A percentile compares a stretch with the other conserved stretches of the same genome.
These are phyloP conservation scores for Aureobasidium sp. DNA, from an alignment of 2,329 filamentous ascomycete species.

Conservation along the genomic window DNA sequence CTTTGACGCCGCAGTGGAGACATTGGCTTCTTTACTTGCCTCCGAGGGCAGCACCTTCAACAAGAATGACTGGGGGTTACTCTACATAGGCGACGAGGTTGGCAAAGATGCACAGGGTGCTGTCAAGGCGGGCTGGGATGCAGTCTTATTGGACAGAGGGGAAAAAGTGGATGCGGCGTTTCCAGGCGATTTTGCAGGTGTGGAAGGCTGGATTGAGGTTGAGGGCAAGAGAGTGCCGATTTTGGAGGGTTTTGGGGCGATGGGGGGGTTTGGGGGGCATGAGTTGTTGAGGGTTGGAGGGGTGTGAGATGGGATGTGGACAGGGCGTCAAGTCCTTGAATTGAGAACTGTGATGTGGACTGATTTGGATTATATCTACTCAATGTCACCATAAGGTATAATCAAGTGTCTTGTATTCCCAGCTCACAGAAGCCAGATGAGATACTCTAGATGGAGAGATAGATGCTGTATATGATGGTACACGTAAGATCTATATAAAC, in stretches of 20 bases:
- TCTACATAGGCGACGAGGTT: conserved; percentile 51
- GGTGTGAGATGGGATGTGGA: no score
- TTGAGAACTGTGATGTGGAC: no score
- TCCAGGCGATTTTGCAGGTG: conserved; percentile 3
- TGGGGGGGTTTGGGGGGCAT: neutral
- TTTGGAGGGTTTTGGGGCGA: neutral
- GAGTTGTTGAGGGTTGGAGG: neutral
- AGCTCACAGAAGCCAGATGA: no score
- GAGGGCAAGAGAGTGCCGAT: neutral
- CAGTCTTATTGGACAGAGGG: conserved; percentile 37
- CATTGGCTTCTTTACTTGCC: conserved; percentile 35
- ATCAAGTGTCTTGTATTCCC: no score
- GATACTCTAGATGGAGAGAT: no score
- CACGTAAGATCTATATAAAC: neutral
- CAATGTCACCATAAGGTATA: no score
- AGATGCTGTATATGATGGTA: no score
- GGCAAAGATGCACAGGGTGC: conserved; percentile 47
- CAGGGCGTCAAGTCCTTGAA: no score
- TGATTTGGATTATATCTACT: no score
- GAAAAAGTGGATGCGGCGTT: conserved; percentile 13
- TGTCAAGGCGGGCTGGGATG: conserved; percentile 41
- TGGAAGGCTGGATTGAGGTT: conserved; percentile 1
- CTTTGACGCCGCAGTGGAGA: conserved; percentile 46
- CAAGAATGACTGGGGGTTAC: conserved; percentile 27
- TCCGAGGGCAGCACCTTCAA: conserved; percentile 25